Conservation (phyloP, 2,329 filamentous ascomycete genomes). For the Aulographum hederae region DNA sequence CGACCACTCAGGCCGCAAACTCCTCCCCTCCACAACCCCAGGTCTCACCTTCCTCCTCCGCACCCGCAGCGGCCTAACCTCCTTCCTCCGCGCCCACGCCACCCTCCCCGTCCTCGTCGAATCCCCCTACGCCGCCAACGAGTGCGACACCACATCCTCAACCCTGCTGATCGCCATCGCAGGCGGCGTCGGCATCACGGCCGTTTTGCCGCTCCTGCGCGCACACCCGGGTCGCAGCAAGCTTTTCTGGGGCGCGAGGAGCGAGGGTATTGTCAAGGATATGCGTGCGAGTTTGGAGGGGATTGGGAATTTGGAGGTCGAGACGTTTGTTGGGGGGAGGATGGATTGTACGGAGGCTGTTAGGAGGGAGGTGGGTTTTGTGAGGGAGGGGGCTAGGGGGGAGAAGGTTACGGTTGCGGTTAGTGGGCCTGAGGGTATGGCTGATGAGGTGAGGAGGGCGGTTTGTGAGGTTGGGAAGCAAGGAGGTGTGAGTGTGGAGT, state of each 20-base stretch:
- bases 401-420: constrained; percentile 21
- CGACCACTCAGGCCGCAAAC: no score
- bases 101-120: constrained; percentile 21
- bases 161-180: constrained; percentile 21
- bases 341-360: constrained; percentile 16
- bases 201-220: constrained; percentile 17
- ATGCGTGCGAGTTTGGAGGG: constrained; percentile 11
- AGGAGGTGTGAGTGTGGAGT: constrained; percentile 7
- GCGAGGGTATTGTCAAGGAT: constrained; percentile 13
- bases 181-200: constrained; percentile 30
- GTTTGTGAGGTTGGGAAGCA: constrained; percentile 9
- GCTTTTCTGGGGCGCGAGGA: constrained; percentile 20
- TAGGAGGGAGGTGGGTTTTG: constrained; percentile 12
- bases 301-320: constrained; percentile 15
- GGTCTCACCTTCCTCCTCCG: constrained; percentile 20
- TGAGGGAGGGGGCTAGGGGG: constrained; percentile 21
- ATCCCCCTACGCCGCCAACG: constrained; percentile 21
- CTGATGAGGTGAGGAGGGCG: constrained; percentile 19
- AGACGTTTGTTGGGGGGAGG: constrained; percentile 17
- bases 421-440: constrained; percentile 21
- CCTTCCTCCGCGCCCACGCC: constrained; percentile 9
- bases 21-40: constrained; percentile 8
- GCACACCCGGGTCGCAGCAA: constrained; percentile 19
- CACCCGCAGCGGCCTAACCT: constrained; percentile 19
- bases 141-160: constrained; percentile 9